phyloP scores from a whole-genome alignment of 768 basidiomycete genomes.

The Cystoderma amianthinum region DNA sequence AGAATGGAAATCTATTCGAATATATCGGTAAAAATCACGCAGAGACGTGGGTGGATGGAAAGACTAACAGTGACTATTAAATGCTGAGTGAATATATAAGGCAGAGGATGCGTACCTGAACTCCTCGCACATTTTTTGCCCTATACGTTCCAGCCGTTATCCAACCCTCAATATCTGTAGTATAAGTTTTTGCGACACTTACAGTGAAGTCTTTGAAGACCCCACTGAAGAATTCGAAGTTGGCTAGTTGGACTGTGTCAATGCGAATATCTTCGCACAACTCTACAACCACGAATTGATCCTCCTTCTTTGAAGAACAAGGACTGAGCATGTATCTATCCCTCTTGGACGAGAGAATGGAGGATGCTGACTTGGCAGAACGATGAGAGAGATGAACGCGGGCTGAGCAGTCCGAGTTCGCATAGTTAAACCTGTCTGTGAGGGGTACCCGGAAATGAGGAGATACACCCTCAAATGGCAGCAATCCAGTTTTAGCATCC shows the following conservation, averaged over 20 bases:
- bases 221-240: slow-evolving; percentile 97
- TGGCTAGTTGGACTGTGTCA: slow-evolving; percentile 93
- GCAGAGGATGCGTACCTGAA: slow-evolving; percentile 58
- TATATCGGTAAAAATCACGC: slow-evolving; percentile 85
- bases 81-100: neutral
- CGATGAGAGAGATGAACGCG: slow-evolving; percentile 82
- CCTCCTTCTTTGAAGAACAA: slow-evolving; percentile 52
- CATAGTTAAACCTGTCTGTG: slow-evolving; percentile 92
- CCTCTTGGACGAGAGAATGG: slow-evolving; percentile 83
- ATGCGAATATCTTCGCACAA: slow-evolving; percentile 97
- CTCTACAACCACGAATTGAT: slow-evolving; percentile 87
- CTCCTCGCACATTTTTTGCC: slow-evolving; percentile 87
- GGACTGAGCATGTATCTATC: slow-evolving; percentile 97
- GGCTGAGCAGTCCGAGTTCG: slow-evolving; percentile 87
- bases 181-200: slow-evolving; percentile 83
- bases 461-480: slow-evolving; percentile 27
- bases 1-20: slow-evolving; percentile 89
- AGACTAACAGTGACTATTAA: slow-evolving; percentile 32
- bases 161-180: slow-evolving; percentile 58
- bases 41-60: slow-evolving; percentile 73
- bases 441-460: slow-evolving; percentile 70
- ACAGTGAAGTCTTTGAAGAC: slow-evolving; percentile 91
- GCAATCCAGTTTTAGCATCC: slow-evolving; percentile 3
- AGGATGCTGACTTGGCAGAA: slow-evolving; percentile 72
- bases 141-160: slow-evolving; percentile 67